phyloP scores from a whole-genome alignment of 73 alveolate genomes.

The Durusdinium trenchii region DNA sequence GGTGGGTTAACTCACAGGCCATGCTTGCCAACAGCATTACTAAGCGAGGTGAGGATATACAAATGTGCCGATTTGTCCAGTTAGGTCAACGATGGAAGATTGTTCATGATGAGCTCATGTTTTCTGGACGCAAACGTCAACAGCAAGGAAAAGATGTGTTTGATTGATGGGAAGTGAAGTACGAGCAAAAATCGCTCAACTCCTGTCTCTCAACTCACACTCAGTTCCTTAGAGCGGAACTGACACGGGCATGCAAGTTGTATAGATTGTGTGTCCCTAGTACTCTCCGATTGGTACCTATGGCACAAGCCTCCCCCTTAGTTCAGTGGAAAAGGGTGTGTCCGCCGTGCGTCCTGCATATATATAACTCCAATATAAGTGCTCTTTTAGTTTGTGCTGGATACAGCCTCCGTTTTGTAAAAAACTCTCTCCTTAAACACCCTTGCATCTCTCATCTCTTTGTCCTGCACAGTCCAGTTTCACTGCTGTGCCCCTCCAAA shows the following conservation, averaged over 20 bases:
- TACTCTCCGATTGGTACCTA: neutral
- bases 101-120: neutral
- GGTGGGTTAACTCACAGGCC: constrained; percentile 8
- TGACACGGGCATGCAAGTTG: neutral
- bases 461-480: too few relatives aligned
- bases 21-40: neutral
- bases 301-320: neutral
- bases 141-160: neutral
- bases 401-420: too few relatives aligned
- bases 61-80: neutral
- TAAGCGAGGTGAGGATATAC: neutral
- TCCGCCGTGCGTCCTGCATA: too few relatives aligned
- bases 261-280: too few relatives aligned
- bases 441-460: too few relatives aligned
- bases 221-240: neutral
- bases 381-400: too few relatives aligned
- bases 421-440: too few relatives aligned
- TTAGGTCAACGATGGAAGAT: neutral
- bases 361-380: too few relatives aligned
- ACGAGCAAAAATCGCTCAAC: neutral
- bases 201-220: neutral
- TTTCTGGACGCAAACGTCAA: neutral
- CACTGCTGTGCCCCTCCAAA: too few relatives aligned
- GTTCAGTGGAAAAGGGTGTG: too few relatives aligned
- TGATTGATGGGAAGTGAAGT: neutral